Evolutionary conservation across 2,329 filamentous ascomycete genomes (phyloP), one percentile per base, ranked within the genome.

Genomic region (Pezicula neosporulosa): DNA sequence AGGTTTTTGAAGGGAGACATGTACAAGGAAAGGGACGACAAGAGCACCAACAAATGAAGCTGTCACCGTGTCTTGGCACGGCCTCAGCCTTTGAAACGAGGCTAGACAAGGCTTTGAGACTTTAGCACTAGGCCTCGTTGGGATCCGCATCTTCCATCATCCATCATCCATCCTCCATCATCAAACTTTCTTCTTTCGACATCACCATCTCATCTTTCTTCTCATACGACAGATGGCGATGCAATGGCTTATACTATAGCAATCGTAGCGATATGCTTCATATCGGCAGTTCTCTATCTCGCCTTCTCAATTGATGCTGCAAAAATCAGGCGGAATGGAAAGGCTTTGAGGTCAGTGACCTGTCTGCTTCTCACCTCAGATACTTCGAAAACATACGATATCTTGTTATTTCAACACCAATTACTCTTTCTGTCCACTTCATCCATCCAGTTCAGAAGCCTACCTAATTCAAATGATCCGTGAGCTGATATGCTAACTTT

Each of bases 261-360:
- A 24, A n/a, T 52, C 15, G 8, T 63, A 16, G 19, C 52, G 2
- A 24, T 50, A 15, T 52, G 41, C n/a, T 19, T 61, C 27, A 16
- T 49, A 10, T 38, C 48, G 10, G 44, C 42, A 4, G 13, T 56
- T 46, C 42, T 42, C 4, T 54, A 56, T 28, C 6, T 30, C 3
- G 9, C 27, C 41, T 56, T 44, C 49, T n/a, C 61, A 8, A 55
- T 59, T 39, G 42, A 50, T 39, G 56, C 33, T 44, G 55, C 62
- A 15, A 55, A 56, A 28, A 58, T 67, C 38, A 62, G 46, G 44
- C 58, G 61, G 18, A 54, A 66, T 54, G 65, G 65, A 39, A 44
- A 56, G 21, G 49, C 56, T 16, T 52, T 67, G 36, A 64, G 57
- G 65, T 67, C 46, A 37, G 57, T 57, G 43, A 19, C 41, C 19